phyloP scores from a whole-genome alignment of 352 stramenopile species.

The Pythium phragmitis region DNA sequence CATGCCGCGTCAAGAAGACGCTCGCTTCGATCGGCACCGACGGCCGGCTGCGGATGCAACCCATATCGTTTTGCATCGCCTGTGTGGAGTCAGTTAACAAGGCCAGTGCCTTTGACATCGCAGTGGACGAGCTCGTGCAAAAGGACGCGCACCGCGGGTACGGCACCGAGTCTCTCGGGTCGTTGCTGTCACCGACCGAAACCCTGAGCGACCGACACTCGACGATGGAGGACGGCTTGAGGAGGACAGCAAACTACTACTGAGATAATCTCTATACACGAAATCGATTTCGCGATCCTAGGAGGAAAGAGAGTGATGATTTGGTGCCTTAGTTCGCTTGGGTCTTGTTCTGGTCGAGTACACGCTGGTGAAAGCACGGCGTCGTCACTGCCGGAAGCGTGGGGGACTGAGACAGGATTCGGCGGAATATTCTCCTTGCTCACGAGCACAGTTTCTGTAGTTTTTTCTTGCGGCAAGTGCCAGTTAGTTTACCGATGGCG shows the following conservation, averaged over 20 bases:
- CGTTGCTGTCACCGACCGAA: constrained; percentile 10
- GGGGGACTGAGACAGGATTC: too few relatives aligned
- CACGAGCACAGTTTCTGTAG: too few relatives aligned
- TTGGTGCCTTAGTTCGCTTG: too few relatives aligned
- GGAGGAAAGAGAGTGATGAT: too few relatives aligned
- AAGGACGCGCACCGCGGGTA: constrained; percentile 21
- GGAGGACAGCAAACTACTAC: constrained; percentile 1
- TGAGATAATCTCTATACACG: neutral
- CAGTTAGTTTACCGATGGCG: too few relatives aligned
- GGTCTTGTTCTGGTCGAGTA: neutral
- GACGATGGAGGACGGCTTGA: neutral
- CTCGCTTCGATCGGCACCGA: constrained; percentile 17
- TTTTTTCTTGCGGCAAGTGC: neutral
- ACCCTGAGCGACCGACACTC: constrained; percentile 7
- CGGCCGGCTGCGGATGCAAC: neutral
- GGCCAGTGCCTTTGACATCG: constrained; percentile 20
- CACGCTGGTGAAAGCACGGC: too few relatives aligned
- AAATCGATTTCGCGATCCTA: neutral
- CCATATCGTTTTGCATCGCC: constrained; percentile 18
- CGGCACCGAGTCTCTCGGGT: constrained; percentile 10
- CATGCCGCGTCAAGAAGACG: constrained; percentile 23
- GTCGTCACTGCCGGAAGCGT: too few relatives aligned
- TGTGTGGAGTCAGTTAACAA: constrained; percentile 8
- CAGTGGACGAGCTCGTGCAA: constrained; percentile 18
- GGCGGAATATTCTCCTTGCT: too few relatives aligned